These are phyloP conservation scores for Metschnikowia picachoensis DNA, from an alignment of 805 yeast species.

Conservation along the genomic window DNA sequence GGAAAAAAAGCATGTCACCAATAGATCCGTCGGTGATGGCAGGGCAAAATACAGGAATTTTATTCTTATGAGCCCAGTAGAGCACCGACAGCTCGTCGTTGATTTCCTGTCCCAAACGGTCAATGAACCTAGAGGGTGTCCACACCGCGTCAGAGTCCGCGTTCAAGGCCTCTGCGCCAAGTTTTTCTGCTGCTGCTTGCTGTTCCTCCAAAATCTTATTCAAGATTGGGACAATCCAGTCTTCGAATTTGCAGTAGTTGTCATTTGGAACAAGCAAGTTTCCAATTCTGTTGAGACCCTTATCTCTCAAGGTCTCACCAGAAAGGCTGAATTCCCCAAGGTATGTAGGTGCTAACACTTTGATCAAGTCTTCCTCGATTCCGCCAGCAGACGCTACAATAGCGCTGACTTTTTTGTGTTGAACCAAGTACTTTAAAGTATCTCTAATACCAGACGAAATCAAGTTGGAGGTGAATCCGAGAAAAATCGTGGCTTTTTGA, in stretches of 20 bases:
- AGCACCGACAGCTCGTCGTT: constrained; percentile 89
- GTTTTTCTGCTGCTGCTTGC: constrained; percentile 51
- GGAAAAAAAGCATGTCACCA: constrained; percentile 99
- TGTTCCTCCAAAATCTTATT: constrained; percentile 88
- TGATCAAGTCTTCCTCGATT: constrained; percentile 94
- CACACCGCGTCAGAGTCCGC: constrained; percentile 67
- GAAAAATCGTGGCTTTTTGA: constrained; percentile 84
- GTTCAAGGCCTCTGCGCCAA: constrained; percentile 55
- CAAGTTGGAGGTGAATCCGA: constrained; percentile 95
- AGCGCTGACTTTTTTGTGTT: constrained; percentile 91
- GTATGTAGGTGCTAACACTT: constrained; percentile 93
- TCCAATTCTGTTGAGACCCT: constrained; percentile 98
- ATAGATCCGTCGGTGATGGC: constrained; percentile 97
- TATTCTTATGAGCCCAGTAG: constrained; percentile 97
- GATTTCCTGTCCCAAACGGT: constrained; percentile 92
- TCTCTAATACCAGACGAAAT: constrained; percentile 94
- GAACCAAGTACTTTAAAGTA: constrained; percentile 82
- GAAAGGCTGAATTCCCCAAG: constrained; percentile 85
- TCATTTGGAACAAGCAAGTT: constrained; percentile 96
- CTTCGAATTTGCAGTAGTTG: constrained; percentile 95
- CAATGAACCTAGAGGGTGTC: constrained; percentile 93
- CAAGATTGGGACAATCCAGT: constrained; percentile 95
- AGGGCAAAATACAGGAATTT: constrained; percentile 96
- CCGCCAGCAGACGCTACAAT: constrained; percentile 99
- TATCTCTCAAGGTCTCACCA: constrained; percentile 80